Base-by-base conservation (phyloP, 805 yeast species). In the Kluyveromyces aestuarii region DNA sequence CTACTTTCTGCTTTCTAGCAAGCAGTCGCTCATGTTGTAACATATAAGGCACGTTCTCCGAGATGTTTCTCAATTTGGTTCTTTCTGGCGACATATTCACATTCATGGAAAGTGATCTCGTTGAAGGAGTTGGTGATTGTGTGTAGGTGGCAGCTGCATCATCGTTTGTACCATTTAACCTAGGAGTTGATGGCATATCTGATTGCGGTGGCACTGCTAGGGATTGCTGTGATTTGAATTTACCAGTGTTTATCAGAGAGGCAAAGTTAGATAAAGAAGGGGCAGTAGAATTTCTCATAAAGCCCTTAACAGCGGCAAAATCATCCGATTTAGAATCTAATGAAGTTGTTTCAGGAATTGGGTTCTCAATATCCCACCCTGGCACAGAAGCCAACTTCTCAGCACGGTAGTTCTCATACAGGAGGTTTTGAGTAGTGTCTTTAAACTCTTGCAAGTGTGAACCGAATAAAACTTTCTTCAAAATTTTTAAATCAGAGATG, bases 41-140 rank as follows among this genome's bases (percentile, higher is more conserved):
- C 35, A 84, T 83, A 56, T 86, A 86, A n/a, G 95, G 95, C 21
- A 86, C 87, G 1, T 93, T 86, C 60, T 84, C 91, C 40, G 89
- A 82, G 48, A 86, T 80, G 60, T 82, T 85, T 61, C 95, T 74
- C 54, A 86, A 69, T 65, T 84, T 86, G 54, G 74, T 74, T 53
- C 87, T 76, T 46, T 76, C 76, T 40, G 70, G 69, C 8, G 56
- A 48, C 36, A 66, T 67, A 11, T 68, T 61, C 1, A 67, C 56
- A 44, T 57, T 59, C 36, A 59, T 49, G 19, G 45, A 33, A 21
- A 18, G 25, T 11, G 45, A 43, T 16, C 62, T 40, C 33, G 60
- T 65, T 40, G 72, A 67, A 13, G 44, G 37, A 35, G 17, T 16
- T 9, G 27, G 16, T 17, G 69, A 69, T 49, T 63, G 66, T 51